Evolutionary conservation across 2,329 filamentous ascomycete species (phyloP).

Genomic region (Pseudocercospora fijiensis): DNA sequence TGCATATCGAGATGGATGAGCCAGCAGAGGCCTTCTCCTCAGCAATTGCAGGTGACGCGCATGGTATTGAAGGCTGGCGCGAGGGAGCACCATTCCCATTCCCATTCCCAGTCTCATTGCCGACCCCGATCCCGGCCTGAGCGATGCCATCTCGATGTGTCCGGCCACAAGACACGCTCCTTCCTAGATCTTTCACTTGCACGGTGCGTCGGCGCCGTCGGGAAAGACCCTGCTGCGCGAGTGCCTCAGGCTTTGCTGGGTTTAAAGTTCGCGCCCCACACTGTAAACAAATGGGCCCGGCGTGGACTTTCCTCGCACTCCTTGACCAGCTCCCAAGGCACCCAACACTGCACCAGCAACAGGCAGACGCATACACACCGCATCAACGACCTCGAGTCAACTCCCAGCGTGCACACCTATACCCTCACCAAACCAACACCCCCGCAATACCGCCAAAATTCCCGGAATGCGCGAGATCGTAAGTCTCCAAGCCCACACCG

Average conservation of each 20-base stretch:
- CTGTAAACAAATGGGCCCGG: neutral
- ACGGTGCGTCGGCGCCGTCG: neutral
- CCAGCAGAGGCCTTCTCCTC: constrained; percentile 6
- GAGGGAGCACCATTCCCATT: constrained; percentile 13
- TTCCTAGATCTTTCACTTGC: neutral
- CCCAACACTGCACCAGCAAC: constrained; percentile 9
- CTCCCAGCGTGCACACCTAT: neutral
- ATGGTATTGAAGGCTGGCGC: constrained; percentile 30
- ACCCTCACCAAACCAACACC: constrained; percentile 28
- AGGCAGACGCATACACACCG: constrained; percentile 7
- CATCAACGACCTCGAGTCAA: constrained; percentile 20
- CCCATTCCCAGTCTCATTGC: neutral
- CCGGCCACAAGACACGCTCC: neutral
- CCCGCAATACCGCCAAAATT: constrained; percentile 28
- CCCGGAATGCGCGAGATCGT: constrained; percentile 69
- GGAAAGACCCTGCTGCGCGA: constrained; percentile 1
- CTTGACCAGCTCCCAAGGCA: constrained; percentile 4
- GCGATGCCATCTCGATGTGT: constrained; percentile 10
- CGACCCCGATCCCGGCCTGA: neutral
- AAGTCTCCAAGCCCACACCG: constrained; percentile 43
- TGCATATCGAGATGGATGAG: constrained; percentile 30
- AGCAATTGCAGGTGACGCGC: constrained; percentile 30
- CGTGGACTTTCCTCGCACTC: neutral
- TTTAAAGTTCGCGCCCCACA: constrained; percentile 9
- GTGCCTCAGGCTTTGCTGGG: constrained; percentile 2